These are phyloP conservation scores for Vigna mungo DNA, from an alignment of 306 rosid genomes.

Conservation along the genomic window DNA sequence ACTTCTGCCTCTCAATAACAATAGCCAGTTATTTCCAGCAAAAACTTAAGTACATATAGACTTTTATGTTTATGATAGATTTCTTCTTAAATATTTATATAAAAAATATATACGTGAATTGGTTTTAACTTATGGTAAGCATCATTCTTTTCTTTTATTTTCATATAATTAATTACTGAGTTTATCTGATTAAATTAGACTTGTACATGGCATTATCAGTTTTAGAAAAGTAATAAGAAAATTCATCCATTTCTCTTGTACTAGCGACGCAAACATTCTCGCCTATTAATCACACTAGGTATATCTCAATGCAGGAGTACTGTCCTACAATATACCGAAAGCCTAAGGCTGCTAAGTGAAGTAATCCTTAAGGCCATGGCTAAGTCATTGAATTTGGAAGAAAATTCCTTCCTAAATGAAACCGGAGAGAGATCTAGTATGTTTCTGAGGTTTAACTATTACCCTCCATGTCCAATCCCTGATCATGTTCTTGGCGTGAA, in stretches of 20 bases:
- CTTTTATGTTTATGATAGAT: too few relatives aligned
- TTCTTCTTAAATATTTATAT: too few relatives aligned
- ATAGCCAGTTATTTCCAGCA: too few relatives aligned
- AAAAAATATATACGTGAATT: too few relatives aligned
- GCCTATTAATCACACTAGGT: background rate
- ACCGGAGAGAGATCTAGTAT: slow-evolving; percentile 54
- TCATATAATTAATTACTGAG: background rate
- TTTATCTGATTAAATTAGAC: background rate
- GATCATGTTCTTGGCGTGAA: slow-evolving; percentile 71
- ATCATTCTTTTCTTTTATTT: too few relatives aligned
- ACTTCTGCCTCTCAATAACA: background rate
- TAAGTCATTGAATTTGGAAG: slow-evolving; percentile 71
- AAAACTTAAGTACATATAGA: too few relatives aligned
- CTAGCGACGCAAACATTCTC: background rate
- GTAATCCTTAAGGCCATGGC: slow-evolving; percentile 75
- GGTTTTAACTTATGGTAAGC: too few relatives aligned
- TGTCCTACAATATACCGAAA: slow-evolving; percentile 57
- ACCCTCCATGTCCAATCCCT: slow-evolving; percentile 73
- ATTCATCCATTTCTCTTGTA: background rate
- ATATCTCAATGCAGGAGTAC: slow-evolving; percentile 52
- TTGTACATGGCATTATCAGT: background rate
- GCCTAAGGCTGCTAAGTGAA: slow-evolving; percentile 50
- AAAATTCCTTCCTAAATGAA: slow-evolving; percentile 60
- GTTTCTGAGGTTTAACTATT: slow-evolving; percentile 68
- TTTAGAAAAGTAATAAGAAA: background rate